phyloP scores from a whole-genome alignment of 441 rosid genomes.

The Raphanus hybrid region DNA sequence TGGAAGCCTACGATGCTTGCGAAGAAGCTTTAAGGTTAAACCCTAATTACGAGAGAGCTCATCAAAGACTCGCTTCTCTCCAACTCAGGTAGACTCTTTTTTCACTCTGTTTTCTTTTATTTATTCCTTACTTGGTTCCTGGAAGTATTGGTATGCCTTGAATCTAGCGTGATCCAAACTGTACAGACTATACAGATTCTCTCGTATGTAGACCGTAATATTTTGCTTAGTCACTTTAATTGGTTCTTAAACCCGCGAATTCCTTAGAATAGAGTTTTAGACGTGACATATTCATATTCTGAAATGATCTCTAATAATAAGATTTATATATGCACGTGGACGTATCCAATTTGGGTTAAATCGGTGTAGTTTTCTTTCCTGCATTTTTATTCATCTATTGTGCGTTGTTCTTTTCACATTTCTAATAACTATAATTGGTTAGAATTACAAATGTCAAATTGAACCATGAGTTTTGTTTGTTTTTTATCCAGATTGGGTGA shows the following conservation, averaged over 20 bases:
- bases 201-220: background rate
- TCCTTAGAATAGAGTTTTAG: background rate
- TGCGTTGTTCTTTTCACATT: background rate
- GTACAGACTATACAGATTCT: background rate
- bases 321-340: background rate
- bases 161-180: background rate
- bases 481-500: constrained; percentile 64
- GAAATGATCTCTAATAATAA: background rate
- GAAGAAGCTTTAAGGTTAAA: constrained; percentile 74
- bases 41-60: constrained; percentile 73
- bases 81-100: constrained; percentile 57
- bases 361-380: background rate
- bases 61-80: constrained; percentile 72
- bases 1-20: constrained; percentile 71
- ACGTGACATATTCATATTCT: background rate
- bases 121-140: background rate
- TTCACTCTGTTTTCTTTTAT: background rate
- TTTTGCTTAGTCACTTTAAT: background rate
- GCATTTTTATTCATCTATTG: background rate
- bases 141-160: background rate
- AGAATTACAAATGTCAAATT: background rate
- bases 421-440: background rate
- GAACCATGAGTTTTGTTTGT: background rate
- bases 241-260: background rate
- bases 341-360: background rate